Conservation (phyloP, 2,329 filamentous ascomycete species). For the Penicillium olsonii region DNA sequence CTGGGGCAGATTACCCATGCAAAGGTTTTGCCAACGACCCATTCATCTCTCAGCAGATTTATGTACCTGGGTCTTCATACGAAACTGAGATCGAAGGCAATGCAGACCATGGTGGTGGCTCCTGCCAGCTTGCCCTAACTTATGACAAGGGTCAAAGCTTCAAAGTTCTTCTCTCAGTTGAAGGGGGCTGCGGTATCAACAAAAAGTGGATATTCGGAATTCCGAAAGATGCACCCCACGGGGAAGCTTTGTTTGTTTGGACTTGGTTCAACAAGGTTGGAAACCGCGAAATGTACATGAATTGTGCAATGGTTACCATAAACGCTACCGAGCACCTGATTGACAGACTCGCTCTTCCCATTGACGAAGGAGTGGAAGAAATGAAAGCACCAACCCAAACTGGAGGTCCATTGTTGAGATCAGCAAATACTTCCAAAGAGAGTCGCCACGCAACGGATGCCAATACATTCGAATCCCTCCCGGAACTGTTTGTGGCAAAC, state of each 20-base stretch:
- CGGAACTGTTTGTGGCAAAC: neutral
- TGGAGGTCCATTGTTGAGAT: too few relatives aligned
- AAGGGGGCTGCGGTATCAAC: neutral
- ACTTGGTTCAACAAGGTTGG: slow-evolving; percentile 66
- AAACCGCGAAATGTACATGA: neutral
- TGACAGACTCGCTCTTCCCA: too few relatives aligned
- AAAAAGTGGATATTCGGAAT: neutral
- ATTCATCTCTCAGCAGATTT: neutral
- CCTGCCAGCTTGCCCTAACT: neutral
- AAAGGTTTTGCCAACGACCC: neutral
- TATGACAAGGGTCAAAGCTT: neutral
- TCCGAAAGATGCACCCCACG: neutral
- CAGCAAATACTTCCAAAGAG: too few relatives aligned
- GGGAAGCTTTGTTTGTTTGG: slow-evolving; percentile 59
- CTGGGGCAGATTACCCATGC: neutral
- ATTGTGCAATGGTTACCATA: neutral
- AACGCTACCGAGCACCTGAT: neutral
- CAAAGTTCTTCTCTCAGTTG: neutral
- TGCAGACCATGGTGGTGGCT: neutral
- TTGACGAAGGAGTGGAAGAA: too few relatives aligned
- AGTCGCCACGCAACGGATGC: too few relatives aligned
- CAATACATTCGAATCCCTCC: neutral
- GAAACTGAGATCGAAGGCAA: neutral
- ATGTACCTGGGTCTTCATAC: neutral
- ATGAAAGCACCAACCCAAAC: too few relatives aligned